A percentile compares a stretch with the other conserved stretches of the same genome.
These are phyloP conservation scores for Paramecium sexaurelia DNA, from an alignment of 73 alveolate species.

Conservation along the genomic window DNA sequence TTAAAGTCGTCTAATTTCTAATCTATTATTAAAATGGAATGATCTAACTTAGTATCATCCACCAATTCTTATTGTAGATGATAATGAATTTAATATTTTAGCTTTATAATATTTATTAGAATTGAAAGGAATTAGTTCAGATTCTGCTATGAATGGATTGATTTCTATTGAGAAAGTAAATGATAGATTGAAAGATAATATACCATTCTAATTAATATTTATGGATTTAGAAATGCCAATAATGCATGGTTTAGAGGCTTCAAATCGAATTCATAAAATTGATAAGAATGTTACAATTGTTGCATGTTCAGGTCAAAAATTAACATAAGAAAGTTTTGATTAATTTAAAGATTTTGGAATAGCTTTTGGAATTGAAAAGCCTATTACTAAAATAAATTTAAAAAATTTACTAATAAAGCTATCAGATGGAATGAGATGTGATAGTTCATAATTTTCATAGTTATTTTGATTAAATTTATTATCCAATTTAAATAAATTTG, in stretches of 20 bases:
- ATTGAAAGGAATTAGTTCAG: neutral
- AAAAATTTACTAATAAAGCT: neutral
- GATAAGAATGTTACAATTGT: neutral
- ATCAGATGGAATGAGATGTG: neutral
- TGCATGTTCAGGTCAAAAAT: conserved; percentile 16
- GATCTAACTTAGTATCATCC: neutral
- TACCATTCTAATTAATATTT: neutral
- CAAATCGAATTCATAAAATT: neutral
- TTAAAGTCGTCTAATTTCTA: neutral
- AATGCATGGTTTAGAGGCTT: conserved; percentile 22
- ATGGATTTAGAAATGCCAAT: conserved; percentile 53
- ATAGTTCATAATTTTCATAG: neutral
- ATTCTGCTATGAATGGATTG: conserved; percentile 9
- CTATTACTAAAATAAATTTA: neutral
- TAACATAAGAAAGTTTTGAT: neutral
- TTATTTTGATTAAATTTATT: neutral
- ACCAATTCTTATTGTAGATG: conserved; percentile 39
- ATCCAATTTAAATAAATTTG: neutral
- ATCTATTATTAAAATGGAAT: neutral
- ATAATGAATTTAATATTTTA: conserved; percentile 20
- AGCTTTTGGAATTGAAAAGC: neutral
- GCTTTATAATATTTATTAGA: neutral
- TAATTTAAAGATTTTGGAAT: neutral
- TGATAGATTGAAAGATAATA: neutral
- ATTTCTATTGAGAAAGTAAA: neutral